These are phyloP conservation scores for Pichia gijzeniarum DNA, from an alignment of 805 yeast species.

Conservation along the genomic window DNA sequence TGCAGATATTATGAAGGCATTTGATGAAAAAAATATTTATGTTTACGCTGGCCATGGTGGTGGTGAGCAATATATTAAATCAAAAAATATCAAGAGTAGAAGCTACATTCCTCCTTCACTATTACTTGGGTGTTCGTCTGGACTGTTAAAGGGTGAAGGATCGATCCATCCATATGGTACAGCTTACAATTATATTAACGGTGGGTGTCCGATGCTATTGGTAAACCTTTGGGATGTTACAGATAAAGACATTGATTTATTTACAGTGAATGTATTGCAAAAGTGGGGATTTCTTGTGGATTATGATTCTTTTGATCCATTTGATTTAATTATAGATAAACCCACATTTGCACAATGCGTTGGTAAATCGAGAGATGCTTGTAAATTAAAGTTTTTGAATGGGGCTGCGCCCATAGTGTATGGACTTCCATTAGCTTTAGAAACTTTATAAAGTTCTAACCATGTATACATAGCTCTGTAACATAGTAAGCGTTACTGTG, in stretches of 20 bases:
- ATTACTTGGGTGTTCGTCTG: constrained; percentile 89
- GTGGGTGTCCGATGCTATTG: constrained; percentile 76
- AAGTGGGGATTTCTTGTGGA: constrained; percentile 55
- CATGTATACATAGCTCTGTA: too few species aligned
- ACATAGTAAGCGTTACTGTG: too few species aligned
- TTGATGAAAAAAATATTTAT: constrained; percentile 44
- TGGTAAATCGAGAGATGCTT: constrained; percentile 51
- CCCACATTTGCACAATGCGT: constrained; percentile 51
- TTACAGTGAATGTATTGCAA: constrained; percentile 54
- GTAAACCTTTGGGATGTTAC: constrained; percentile 97
- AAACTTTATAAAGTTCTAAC: not conserved
- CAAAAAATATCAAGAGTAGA: constrained; percentile 44
- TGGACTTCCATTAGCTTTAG: constrained; percentile 62
- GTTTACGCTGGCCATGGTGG: constrained; percentile 94
- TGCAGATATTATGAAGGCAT: constrained; percentile 36
- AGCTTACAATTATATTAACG: constrained; percentile 64
- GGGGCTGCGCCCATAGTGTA: constrained; percentile 92
- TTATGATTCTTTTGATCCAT: constrained; percentile 18
- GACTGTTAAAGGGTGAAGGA: constrained; percentile 52
- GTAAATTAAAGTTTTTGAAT: constrained; percentile 68
- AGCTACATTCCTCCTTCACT: constrained; percentile 49
- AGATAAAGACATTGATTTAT: constrained; percentile 86
- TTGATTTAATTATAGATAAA: constrained; percentile 14
- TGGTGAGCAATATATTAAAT: constrained; percentile 75
- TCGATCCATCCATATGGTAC: constrained; percentile 70